Evolutionary conservation across 768 basidiomycete species (phyloP).

Genomic region (Boletus speciosus): DNA sequence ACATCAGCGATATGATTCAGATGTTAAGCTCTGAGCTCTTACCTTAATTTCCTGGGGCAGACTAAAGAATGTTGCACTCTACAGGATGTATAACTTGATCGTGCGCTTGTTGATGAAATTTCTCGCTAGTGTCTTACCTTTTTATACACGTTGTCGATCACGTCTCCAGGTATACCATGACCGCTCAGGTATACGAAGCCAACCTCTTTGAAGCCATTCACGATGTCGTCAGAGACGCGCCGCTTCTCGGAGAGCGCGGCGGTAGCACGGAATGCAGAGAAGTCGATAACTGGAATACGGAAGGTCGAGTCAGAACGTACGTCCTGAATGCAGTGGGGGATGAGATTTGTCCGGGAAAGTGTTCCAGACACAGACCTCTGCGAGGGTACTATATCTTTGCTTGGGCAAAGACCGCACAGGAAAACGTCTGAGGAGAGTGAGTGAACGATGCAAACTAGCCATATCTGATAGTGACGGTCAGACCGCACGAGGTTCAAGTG

Average conservation of each 20-base stretch:
- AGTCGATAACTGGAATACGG: slow-evolving; percentile 76
- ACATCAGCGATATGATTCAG: neutral
- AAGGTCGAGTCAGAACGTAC: slow-evolving; percentile 41
- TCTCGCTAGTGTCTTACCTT: slow-evolving; percentile 45
- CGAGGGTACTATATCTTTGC: slow-evolving; percentile 22
- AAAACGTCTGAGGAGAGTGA: slow-evolving; percentile 2
- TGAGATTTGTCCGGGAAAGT: slow-evolving; percentile 3
- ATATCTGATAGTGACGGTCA: slow-evolving; percentile 1
- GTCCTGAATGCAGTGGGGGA: slow-evolving; percentile 23
- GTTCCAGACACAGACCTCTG: slow-evolving; percentile 17
- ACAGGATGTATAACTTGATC: neutral
- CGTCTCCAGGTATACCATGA: slow-evolving; percentile 62
- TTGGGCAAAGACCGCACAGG: slow-evolving; percentile 2
- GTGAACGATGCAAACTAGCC: slow-evolving; percentile 14
- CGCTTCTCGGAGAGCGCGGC: slow-evolving; percentile 53
- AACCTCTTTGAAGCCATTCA: slow-evolving; percentile 72
- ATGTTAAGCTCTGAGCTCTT: neutral
- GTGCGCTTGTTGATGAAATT: neutral
- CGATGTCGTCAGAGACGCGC: slow-evolving; percentile 62
- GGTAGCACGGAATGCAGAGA: slow-evolving; percentile 59
- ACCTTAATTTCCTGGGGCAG: slow-evolving; percentile 64
- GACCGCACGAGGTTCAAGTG: no score
- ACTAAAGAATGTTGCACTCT: slow-evolving; percentile 78
- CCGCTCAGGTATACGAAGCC: slow-evolving; percentile 77
- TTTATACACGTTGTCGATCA: slow-evolving; percentile 56